Evolutionary conservation across 2,329 filamentous ascomycete genomes (phyloP).

Genomic region (Xylariaceae sp.): DNA sequence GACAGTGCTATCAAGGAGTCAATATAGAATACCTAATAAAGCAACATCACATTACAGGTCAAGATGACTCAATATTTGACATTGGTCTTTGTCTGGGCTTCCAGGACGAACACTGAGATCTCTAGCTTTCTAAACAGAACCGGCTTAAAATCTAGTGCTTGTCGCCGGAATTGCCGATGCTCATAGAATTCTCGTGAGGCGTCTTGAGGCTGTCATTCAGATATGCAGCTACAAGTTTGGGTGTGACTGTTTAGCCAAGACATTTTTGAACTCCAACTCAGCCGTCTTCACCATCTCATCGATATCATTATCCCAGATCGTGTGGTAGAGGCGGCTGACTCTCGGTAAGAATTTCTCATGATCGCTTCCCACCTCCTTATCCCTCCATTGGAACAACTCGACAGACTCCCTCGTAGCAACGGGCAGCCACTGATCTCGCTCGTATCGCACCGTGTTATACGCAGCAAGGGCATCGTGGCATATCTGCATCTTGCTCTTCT

Average conservation of each 20-base stretch:
- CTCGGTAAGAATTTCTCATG: conserved; percentile 31
- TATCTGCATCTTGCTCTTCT: conserved; percentile 24
- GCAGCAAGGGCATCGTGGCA: conserved; percentile 36
- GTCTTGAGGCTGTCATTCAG: neutral
- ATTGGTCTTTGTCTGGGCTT: neutral
- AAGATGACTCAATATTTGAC: neutral
- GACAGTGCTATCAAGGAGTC: neutral
- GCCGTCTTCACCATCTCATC: conserved; percentile 37
- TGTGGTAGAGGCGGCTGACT: conserved; percentile 34
- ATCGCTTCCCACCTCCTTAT: conserved; percentile 32
- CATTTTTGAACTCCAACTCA: conserved; percentile 18
- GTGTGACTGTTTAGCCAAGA: neutral
- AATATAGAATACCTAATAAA: neutral
- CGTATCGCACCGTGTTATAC: conserved; percentile 40
- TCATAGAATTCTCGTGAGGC: too few species aligned
- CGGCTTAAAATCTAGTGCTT: too few species aligned
- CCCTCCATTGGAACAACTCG: conserved; percentile 42
- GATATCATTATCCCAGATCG: conserved; percentile 43
- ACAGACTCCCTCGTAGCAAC: conserved; percentile 39
- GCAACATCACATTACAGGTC: neutral
- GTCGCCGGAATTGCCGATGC: too few species aligned
- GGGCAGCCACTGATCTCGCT: conserved; percentile 42
- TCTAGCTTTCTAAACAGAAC: neutral
- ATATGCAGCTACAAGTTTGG: neutral
- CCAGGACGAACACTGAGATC: neutral